Percentiles rank a stretch among this genome's conserved stretches.
Conservation (phyloP, 1,284 basidiomycete genomes). For the Tylopilus sp. region DNA sequence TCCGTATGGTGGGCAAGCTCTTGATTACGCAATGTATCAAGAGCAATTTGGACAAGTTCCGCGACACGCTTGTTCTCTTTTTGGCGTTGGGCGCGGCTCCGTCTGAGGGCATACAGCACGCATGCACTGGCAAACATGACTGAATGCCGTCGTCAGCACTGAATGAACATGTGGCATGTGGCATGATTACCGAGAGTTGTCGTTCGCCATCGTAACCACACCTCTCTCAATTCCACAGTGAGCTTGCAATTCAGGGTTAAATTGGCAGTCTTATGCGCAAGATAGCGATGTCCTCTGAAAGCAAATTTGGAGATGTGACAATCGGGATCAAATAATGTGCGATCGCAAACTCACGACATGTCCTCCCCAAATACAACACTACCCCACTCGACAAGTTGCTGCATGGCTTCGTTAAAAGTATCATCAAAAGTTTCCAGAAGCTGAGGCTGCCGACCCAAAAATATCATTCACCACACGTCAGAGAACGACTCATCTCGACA, state of each 20-base stretch:
- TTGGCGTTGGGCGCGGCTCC: constrained; percentile 50
- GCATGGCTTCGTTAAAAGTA: constrained; percentile 77
- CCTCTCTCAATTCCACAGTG: constrained; percentile 65
- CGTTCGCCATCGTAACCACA: constrained; percentile 69
- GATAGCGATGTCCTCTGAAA: constrained; percentile 69
- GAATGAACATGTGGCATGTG: constrained; percentile 12
- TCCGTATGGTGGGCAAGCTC: constrained; percentile 85
- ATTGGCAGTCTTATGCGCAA: constrained; percentile 73
- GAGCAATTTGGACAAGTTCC: constrained; percentile 75
- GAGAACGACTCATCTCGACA: constrained; percentile 28
- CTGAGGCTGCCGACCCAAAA: constrained; percentile 43
- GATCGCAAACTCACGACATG: constrained; percentile 55
- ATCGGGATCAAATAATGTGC: constrained; percentile 22
- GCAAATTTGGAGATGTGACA: constrained; percentile 25
- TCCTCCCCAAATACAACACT: constrained; percentile 76
- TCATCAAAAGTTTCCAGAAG: constrained; percentile 62
- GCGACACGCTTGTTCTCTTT: constrained; percentile 72
- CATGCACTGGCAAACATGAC: constrained; percentile 39
- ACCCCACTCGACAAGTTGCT: constrained; percentile 78
- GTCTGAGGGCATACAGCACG: constrained; percentile 39
- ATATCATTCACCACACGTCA: constrained; percentile 15
- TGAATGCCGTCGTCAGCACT: constrained; percentile 24
- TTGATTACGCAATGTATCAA: constrained; percentile 83
- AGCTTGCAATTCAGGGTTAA: constrained; percentile 72
- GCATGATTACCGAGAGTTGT: constrained; percentile 60